Evolutionary conservation across 2,329 filamentous ascomycete genomes (phyloP).

Genomic region (Cercospora citrullina): DNA sequence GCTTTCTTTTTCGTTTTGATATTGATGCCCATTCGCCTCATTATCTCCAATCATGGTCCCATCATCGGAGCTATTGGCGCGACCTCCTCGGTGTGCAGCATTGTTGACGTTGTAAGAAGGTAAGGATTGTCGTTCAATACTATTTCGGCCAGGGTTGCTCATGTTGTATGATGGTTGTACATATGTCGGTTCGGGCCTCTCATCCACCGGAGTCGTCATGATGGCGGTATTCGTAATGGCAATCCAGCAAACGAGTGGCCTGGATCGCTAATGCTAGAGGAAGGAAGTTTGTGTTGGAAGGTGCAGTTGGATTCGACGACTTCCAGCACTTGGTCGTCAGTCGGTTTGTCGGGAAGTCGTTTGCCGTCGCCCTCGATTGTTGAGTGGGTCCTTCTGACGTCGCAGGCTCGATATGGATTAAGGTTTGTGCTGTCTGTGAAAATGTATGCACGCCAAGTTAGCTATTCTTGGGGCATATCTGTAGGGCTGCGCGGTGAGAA

Average conservation of each 20-base stretch:
- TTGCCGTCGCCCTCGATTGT: constrained; percentile 2
- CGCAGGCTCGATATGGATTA: neutral
- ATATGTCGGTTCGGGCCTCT: constrained; percentile 40
- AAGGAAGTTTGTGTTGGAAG: neutral
- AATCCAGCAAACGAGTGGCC: constrained; percentile 22
- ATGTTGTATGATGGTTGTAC: constrained; percentile 30
- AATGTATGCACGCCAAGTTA: neutral
- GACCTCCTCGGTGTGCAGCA: constrained; percentile 19
- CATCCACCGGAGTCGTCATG: constrained; percentile 41
- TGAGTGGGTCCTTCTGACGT: constrained; percentile 17
- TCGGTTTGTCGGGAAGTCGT: neutral
- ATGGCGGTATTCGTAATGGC: constrained; percentile 1
- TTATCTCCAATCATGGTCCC: constrained; percentile 39
- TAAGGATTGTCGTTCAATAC: constrained; percentile 26
- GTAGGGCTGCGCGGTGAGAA: neutral
- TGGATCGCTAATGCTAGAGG: neutral
- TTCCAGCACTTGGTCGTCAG: constrained; percentile 28
- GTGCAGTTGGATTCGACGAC: constrained; percentile 2
- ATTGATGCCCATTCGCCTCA: constrained; percentile 24
- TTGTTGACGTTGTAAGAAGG: constrained; percentile 40
- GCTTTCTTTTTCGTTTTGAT: constrained; percentile 13
- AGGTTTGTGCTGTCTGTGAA: neutral
- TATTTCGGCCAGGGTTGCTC: constrained; percentile 23
- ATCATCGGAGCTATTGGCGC: constrained; percentile 36
- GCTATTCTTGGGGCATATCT: neutral